phyloP scores from a whole-genome alignment of 2,329 filamentous ascomycete species.

The Exserohilum turcica region DNA sequence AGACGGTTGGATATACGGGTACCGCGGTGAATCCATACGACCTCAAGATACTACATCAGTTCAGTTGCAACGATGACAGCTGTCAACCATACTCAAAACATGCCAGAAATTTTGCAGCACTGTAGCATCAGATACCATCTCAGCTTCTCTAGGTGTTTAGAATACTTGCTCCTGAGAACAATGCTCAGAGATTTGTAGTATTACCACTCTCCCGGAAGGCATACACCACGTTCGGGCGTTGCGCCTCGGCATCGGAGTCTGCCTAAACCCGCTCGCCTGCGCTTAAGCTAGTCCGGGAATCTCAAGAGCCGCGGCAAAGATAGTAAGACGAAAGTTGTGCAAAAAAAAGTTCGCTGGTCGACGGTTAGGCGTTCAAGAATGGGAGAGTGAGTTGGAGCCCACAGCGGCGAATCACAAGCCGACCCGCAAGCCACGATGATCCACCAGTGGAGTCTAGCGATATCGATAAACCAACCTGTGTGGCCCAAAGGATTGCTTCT shows the following conservation, averaged over 20 bases:
- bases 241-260: background rate
- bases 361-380: constrained; percentile 1
- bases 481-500: constrained; percentile 8
- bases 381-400: background rate
- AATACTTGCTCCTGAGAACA: background rate
- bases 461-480: constrained; percentile 17
- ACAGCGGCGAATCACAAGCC: constrained; percentile 9
- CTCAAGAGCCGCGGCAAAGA: background rate
- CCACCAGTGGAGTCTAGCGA: constrained; percentile 13
- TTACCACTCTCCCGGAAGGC: background rate
- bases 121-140: background rate
- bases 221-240: background rate
- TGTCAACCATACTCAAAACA: background rate
- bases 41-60: constrained; percentile 2
- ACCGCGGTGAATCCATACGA: background rate
- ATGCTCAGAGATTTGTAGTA: too few species aligned
- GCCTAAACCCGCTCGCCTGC: background rate
- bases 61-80: background rate
- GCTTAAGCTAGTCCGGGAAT: background rate
- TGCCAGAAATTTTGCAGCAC: background rate
- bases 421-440: constrained; percentile 12
- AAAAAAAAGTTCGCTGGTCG: background rate
- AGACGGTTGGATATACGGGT: background rate
- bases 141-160: background rate
- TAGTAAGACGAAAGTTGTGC: background rate